These are phyloP conservation scores for Phylloporus sp. DNA, from an alignment of 768 basidiomycete species.

Conservation along the genomic window DNA sequence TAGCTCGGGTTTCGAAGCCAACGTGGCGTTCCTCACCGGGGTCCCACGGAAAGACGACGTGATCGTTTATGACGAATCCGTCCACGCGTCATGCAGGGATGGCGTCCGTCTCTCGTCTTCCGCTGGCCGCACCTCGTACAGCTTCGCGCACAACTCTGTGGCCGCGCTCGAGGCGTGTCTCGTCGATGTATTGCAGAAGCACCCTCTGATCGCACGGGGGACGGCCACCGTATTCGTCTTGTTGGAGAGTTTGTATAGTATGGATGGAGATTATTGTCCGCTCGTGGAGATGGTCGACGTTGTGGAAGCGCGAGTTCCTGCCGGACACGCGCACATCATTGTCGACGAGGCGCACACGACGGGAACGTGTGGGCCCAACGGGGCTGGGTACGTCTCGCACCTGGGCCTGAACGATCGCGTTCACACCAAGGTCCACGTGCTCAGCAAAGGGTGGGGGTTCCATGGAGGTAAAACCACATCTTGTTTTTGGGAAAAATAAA, in stretches of 20 bases:
- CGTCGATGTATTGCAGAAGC: constrained; percentile 19
- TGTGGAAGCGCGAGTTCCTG: constrained; percentile 35
- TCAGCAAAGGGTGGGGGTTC: too few relatives aligned
- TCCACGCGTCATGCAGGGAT: constrained; percentile 50
- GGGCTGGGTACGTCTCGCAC: constrained; percentile 38
- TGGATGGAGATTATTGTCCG: constrained; percentile 56
- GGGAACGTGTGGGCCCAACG: constrained; percentile 44
- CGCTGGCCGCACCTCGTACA: constrained; percentile 17
- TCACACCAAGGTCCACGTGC: constrained; percentile 40
- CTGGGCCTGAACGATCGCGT: constrained; percentile 41
- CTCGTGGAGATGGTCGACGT: constrained; percentile 38
- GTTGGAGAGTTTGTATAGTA: constrained; percentile 53
- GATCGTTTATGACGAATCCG: constrained; percentile 48
- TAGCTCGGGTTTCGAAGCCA: constrained; percentile 54
- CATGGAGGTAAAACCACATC: too few relatives aligned
- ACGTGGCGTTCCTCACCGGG: constrained; percentile 42
- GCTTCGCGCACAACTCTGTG: constrained; percentile 46
- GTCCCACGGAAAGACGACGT: constrained; percentile 44
- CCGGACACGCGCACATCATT: constrained; percentile 39
- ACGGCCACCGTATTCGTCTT: constrained; percentile 41
- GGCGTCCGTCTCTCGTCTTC: constrained; percentile 43
- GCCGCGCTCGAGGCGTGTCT: constrained; percentile 29
- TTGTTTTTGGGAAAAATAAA: too few relatives aligned
- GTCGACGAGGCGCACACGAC: constrained; percentile 59
- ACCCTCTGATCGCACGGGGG: constrained; percentile 21